Evolutionary conservation across 2,329 filamentous ascomycete species (phyloP), one percentile per base, ranked within the genome.

Genomic region (Fusarium sarcochroum): DNA sequence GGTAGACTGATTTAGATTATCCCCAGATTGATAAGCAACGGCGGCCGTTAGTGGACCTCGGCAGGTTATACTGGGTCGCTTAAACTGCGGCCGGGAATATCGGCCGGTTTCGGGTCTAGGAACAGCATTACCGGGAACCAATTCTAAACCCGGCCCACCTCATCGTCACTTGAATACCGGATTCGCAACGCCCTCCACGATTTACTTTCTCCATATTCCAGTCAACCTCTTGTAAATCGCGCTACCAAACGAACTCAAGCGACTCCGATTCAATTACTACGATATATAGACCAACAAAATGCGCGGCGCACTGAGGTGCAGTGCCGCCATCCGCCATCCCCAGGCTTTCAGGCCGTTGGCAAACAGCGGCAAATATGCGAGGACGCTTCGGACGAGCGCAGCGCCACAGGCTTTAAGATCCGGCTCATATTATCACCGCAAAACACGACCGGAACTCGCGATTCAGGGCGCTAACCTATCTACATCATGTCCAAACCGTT

Each of bases 91-190:
- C 44, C 58, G 57, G 63, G 60, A 62, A 59, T 59, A 59, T 74
- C 63, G 64, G 70, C 25, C 63, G 53, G 51, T 46, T 25, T 70
- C 68, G 70, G 70, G 47, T 57, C 58, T 34, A 53, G 55, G 58
- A 57, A 59, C 45, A 53, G 18, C 27, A 49, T 44, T 52, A 37
- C 66, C 72, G 71, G 72, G 63, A 40, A 64, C 69, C 65, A 74
- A 61, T 70, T 75, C 62, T 75, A 70, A 69, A 51, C 55, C 73
- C 72, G 69, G 60, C 69, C 73, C 73, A 73, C 72, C 61, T 45
- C 53, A 63, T 71, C 70, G 65, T 75, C 54, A 58, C 55, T 70
- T 65, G 59, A 69, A 74, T 58, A 55, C 69, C 71, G 63, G 70
- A 61, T 67, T 73, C 61, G 70, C 70, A 67, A 67, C 51, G 68